Percentiles rank a stretch among this genome's conserved stretches.
Conservation (phyloP, 1,284 basidiomycete species). For the Heterobasidion irregulare region DNA sequence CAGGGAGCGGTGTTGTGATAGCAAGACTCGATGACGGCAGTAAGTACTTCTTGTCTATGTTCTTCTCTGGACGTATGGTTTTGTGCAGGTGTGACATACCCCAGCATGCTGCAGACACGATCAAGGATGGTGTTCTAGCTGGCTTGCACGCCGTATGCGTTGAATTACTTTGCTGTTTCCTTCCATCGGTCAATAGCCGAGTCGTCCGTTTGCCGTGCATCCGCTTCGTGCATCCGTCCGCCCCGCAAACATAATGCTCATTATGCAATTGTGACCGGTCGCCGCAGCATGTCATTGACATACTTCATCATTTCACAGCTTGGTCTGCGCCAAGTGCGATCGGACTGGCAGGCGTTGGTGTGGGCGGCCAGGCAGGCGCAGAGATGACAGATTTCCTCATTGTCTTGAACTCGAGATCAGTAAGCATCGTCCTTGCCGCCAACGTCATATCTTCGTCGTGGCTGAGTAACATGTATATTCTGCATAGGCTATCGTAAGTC, state of each 20-base stretch:
- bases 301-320: conserved; percentile 31
- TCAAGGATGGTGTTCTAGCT: background rate
- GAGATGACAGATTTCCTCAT: conserved; percentile 95
- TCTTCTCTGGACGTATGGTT: background rate
- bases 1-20: conserved; percentile 89
- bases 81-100: background rate
- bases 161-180: background rate
- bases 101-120: background rate
- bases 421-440: conserved; percentile 25
- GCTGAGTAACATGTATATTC: background rate
- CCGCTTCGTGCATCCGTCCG: background rate
- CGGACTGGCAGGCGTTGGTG: conserved; percentile 88
- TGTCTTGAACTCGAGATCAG: conserved; percentile 79
- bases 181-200: background rate
- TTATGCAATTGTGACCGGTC: background rate
- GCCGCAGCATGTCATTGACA: background rate
- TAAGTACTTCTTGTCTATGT: conserved; percentile 34
- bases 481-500: conserved; percentile 51
- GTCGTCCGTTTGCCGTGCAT: background rate
- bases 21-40: conserved; percentile 79
- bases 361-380: conserved; percentile 79
- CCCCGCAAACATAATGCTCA: background rate
- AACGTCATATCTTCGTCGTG: background rate
- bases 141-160: too few species aligned
- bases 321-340: conserved; percentile 96